phyloP scores from a whole-genome alignment of 345 rosid genomes.

The Ricinus communis region DNA sequence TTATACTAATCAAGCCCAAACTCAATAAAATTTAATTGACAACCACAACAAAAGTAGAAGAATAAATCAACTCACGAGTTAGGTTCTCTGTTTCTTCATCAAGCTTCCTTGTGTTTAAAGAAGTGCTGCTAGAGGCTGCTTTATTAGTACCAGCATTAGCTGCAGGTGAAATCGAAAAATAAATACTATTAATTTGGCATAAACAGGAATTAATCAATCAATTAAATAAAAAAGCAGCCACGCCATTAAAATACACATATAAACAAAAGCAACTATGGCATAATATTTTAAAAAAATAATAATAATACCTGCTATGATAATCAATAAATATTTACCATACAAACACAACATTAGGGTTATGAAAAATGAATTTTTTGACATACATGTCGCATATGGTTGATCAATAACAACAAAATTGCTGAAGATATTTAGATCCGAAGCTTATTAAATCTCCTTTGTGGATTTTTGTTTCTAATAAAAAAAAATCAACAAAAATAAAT shows the following conservation, averaged over 20 bases:
- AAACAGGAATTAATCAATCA: background rate
- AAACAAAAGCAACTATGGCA: too few relatives aligned
- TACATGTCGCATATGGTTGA: too few relatives aligned
- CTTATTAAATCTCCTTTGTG: too few relatives aligned
- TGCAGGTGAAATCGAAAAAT: conserved; percentile 25
- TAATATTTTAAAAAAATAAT: too few relatives aligned
- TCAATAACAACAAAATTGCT: background rate
- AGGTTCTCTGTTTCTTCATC: conserved; percentile 95
- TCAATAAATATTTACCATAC: too few relatives aligned
- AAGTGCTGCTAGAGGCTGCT: conserved; percentile 89
- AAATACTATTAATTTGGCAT: background rate
- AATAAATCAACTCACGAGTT: conserved; percentile 56
- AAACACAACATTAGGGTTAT: too few relatives aligned
- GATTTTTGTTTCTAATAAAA: too few relatives aligned
- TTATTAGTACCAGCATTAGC: conserved; percentile 86
- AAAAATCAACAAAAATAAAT: too few relatives aligned
- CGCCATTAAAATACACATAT: background rate
- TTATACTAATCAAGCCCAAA: background rate
- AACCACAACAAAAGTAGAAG: background rate
- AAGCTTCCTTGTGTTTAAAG: conserved; percentile 89
- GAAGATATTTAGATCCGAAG: too few relatives aligned
- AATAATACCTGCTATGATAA: too few relatives aligned
- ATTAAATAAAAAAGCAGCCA: too few relatives aligned
- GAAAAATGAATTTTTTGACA: too few relatives aligned
- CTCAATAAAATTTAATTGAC: background rate